phyloP scores from a whole-genome alignment of 1,284 basidiomycete genomes.

The Pseudozyma sp. region DNA sequence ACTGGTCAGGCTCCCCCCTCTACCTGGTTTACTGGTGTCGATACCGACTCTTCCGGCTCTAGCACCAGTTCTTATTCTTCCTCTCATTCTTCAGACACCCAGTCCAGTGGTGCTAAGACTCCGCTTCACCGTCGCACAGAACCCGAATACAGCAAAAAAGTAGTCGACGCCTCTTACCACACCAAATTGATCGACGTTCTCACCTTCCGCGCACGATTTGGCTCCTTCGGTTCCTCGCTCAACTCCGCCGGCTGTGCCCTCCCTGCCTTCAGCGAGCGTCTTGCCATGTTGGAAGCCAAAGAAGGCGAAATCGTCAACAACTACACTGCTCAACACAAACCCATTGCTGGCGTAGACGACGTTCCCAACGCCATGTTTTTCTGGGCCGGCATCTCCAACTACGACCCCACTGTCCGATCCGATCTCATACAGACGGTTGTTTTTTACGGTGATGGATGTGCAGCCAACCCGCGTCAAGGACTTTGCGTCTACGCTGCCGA shows the following conservation, averaged over 20 bases:
- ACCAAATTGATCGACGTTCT: conserved; percentile 39
- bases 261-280: conserved; percentile 27
- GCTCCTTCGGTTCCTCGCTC: conserved; percentile 34
- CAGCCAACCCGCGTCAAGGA: conserved; percentile 26
- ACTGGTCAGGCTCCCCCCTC: conserved; percentile 44
- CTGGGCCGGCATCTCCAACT: conserved; percentile 49
- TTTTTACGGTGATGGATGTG: conserved; percentile 48
- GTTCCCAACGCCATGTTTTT: conserved; percentile 39
- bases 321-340: conserved; percentile 28
- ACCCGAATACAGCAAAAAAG: not conserved
- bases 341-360: conserved; percentile 3
- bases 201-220: conserved; percentile 35
- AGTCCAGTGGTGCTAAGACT: too few species aligned
- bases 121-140: too few species aligned
- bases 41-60: conserved; percentile 7
- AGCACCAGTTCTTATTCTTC: not conserved
- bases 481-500: conserved; percentile 40
- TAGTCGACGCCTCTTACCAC: conserved; percentile 38
- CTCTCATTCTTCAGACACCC: not conserved
- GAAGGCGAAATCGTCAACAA: conserved; percentile 38
- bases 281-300: conserved; percentile 19
- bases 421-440: conserved; percentile 47
- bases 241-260: conserved; percentile 38
- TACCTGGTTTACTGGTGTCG: conserved; percentile 28
- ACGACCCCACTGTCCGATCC: conserved; percentile 16